Evolutionary conservation across 805 yeast genomes (phyloP), one percentile per base, ranked within the genome.

Genomic region (Nakazawaea peltata): DNA sequence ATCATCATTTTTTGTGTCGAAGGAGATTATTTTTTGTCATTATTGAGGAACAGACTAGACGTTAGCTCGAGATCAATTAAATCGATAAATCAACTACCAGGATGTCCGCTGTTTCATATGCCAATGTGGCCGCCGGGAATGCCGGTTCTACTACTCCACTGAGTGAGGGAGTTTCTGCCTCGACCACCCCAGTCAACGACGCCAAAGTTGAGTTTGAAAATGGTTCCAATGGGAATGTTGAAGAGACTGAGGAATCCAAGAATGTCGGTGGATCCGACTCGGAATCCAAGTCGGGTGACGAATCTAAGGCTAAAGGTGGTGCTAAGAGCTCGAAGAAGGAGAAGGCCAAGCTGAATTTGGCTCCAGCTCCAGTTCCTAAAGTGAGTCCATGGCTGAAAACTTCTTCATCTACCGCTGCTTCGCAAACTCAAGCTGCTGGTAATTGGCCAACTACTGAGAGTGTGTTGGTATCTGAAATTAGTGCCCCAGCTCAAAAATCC

Each of bases 351-450:
- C 54, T 42, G 40, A 56, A 48, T 52, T 56, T 73, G 19, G 74
- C 78, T 8, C 83, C 84, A 4, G 84, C 84, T 19, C 83, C 84
- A 11, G 64, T 74, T 19, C 84, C 83, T 23, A 57, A 63, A 33
- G 69, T 67, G 27, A 74, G 67, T 45, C 78, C 78, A n/a, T 78
- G 85, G 85, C 71, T 71, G 41, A 47, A 50, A 9, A 39, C 49
- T 19, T 21, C 23, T 10, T 21, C 23, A 7, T 40, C 60, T 22
- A 40, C 50, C 38, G 43, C 51, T 28, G 40, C 45, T 18, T 44
- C 56, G 2, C 42, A 44, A 32, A 43, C 51, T 23, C 32, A 31
- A 30, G 47, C 49, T 30, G 42, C 49, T 18, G 51, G 54, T 41
- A 54, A 48, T 33, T 56, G 61, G 56, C 63, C 70, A 23, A 51